phyloP scores from a whole-genome alignment of 1,139 yeast genomes.

The Diutina mesorugosa region DNA sequence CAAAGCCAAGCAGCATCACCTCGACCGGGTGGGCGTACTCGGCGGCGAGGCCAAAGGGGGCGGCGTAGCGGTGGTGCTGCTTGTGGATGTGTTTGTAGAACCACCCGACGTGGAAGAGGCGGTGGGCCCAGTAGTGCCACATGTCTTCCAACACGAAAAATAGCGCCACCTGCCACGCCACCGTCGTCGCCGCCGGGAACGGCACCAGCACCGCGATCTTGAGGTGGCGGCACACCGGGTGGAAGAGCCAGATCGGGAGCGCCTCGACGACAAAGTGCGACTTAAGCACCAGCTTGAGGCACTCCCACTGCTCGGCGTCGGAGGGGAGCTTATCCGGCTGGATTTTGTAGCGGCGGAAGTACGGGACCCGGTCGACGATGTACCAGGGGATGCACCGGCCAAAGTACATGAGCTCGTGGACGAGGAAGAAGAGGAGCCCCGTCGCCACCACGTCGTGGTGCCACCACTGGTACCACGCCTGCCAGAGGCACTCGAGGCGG shows the following conservation, averaged over 20 bases:
- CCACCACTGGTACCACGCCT: slow-evolving; percentile 61
- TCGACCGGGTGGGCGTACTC: slow-evolving; percentile 95
- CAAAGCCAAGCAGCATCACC: slow-evolving; percentile 80
- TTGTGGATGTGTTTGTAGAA: slow-evolving; percentile 88
- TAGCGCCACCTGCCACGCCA: slow-evolving; percentile 50
- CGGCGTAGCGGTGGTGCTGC: slow-evolving; percentile 94
- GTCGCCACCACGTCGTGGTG: slow-evolving; percentile 73
- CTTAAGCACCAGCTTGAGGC: slow-evolving; percentile 69
- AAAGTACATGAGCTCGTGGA: slow-evolving; percentile 75
- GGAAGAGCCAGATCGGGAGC: slow-evolving; percentile 92
- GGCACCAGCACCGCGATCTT: slow-evolving; percentile 74
- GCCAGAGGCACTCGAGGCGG: slow-evolving; percentile 57
- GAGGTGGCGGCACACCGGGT: slow-evolving; percentile 68
- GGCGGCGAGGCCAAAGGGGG: slow-evolving; percentile 93
- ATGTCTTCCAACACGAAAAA: slow-evolving; percentile 83
- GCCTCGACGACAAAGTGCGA: slow-evolving; percentile 89
- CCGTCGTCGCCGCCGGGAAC: slow-evolving; percentile 53
- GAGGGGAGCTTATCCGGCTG: slow-evolving; percentile 73
- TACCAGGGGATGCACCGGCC: slow-evolving; percentile 82
- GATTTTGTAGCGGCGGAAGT: slow-evolving; percentile 64
- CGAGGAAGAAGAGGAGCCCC: slow-evolving; percentile 58
- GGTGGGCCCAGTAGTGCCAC: slow-evolving; percentile 95
- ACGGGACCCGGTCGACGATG: slow-evolving; percentile 64
- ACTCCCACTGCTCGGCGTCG: slow-evolving; percentile 79
- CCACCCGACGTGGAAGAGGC: slow-evolving; percentile 73